These are phyloP conservation scores for Sporothrix pseudoabietina DNA, from an alignment of 2,329 filamentous ascomycete species.

Conservation along the genomic window DNA sequence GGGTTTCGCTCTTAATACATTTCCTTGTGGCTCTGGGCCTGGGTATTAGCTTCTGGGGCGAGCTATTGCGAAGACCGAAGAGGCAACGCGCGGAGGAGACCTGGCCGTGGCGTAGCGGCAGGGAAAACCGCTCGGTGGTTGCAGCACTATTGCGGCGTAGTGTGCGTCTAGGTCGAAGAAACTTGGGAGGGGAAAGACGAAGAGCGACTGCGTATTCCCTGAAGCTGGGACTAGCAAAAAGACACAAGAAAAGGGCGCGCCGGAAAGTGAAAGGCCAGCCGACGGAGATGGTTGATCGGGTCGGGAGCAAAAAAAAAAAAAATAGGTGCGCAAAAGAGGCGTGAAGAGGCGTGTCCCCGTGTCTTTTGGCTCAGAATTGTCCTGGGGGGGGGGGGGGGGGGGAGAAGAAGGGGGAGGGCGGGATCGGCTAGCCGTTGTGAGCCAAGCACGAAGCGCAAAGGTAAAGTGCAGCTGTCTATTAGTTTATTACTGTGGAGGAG, in stretches of 20 bases:
- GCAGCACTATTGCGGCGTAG: conserved; percentile 25
- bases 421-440: conserved; percentile 21
- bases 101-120: conserved; percentile 24
- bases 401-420: conserved; percentile 6
- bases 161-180: conserved; percentile 20
- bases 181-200: conserved; percentile 5
- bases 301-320: neutral
- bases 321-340: neutral
- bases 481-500: neutral
- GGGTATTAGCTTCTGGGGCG: conserved; percentile 16
- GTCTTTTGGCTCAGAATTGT: neutral
- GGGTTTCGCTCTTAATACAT: conserved; percentile 3
- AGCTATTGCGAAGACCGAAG: conserved; percentile 30
- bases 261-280: neutral
- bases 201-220: neutral
- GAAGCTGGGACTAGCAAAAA: neutral
- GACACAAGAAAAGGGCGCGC: neutral
- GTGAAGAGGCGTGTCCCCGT: neutral
- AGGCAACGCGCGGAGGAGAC: conserved; percentile 32
- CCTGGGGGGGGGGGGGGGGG: neutral
- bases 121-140: conserved; percentile 22
- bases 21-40: conserved; percentile 13
- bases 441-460: conserved; percentile 10
- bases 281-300: neutral
- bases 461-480: neutral